Evolutionary conservation across 2,329 filamentous ascomycete genomes (phyloP).

Genomic region (Xylaria polymorpha): DNA sequence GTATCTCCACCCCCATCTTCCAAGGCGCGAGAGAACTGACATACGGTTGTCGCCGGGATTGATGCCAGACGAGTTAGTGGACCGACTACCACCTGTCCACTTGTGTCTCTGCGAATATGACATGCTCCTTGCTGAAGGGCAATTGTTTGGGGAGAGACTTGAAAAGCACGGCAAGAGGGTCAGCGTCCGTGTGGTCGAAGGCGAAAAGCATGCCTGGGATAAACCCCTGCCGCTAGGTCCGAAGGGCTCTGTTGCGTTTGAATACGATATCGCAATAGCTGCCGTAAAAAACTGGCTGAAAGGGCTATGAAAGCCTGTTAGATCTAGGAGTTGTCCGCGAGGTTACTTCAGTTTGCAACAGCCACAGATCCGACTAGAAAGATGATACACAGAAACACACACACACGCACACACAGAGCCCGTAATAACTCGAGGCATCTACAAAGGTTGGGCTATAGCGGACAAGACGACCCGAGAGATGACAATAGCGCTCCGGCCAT

Average conservation of each 20-base stretch:
- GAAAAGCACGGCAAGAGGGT: conserved; percentile 47
- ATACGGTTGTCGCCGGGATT: conserved; percentile 64
- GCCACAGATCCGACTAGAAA: neutral
- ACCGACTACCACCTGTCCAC: conserved; percentile 44
- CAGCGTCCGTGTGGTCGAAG: conserved; percentile 57
- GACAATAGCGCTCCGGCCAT: neutral
- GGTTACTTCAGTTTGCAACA: neutral
- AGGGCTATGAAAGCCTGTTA: neutral
- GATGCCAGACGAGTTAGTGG: conserved; percentile 45
- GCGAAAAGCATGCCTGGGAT: conserved; percentile 62
- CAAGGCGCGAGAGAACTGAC: conserved; percentile 57
- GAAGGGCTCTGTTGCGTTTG: conserved; percentile 58
- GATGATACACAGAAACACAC: neutral
- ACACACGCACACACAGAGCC: neutral
- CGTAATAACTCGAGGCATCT: neutral
- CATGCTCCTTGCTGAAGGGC: conserved; percentile 49
- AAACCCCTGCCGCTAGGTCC: conserved; percentile 59
- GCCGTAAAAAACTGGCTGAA: conserved; percentile 55
- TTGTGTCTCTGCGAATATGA: conserved; percentile 49
- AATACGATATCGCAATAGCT: conserved; percentile 59
- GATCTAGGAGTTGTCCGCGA: neutral
- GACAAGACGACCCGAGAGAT: neutral
- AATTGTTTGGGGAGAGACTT: conserved; percentile 41
- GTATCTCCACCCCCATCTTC: conserved; percentile 66
- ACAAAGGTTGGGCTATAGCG: neutral